Evolutionary conservation across 305 asterid genomes (phyloP).

Genomic region (Ilex paraguariensis): DNA sequence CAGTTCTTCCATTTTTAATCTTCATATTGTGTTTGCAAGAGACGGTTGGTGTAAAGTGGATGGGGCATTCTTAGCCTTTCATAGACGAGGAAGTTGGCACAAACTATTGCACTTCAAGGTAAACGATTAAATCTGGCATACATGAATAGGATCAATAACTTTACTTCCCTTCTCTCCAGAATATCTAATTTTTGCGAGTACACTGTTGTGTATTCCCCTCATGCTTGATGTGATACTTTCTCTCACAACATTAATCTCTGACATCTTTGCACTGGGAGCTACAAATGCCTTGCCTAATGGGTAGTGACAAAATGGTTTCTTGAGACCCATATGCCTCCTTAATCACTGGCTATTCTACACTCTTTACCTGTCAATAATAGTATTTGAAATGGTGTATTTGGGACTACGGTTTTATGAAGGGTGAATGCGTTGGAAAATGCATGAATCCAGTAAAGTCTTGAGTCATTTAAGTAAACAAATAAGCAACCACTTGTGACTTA

Average conservation of each 20-base stretch:
- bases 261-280: not conserved
- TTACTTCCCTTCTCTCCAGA: constrained; percentile 21
- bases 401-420: not conserved
- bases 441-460: too few species aligned
- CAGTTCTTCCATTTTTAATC: constrained; percentile 33
- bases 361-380: not conserved
- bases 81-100: constrained; percentile 42
- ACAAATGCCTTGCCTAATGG: not conserved
- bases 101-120: constrained; percentile 45
- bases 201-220: not conserved
- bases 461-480: too few species aligned
- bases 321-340: not conserved
- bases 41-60: constrained; percentile 49
- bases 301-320: not conserved
- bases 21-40: constrained; percentile 61
- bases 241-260: not conserved
- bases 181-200: not conserved
- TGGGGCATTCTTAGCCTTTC: constrained; percentile 46
- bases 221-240: not conserved
- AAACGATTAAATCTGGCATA: constrained; percentile 29
- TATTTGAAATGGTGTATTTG: not conserved
- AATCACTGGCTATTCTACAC: not conserved
- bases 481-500: too few species aligned
- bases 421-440: too few species aligned
- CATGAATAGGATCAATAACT: constrained; percentile 23